Base-by-base conservation (phyloP, 306 rosid genomes). In the Erythrophleum fordii region DNA sequence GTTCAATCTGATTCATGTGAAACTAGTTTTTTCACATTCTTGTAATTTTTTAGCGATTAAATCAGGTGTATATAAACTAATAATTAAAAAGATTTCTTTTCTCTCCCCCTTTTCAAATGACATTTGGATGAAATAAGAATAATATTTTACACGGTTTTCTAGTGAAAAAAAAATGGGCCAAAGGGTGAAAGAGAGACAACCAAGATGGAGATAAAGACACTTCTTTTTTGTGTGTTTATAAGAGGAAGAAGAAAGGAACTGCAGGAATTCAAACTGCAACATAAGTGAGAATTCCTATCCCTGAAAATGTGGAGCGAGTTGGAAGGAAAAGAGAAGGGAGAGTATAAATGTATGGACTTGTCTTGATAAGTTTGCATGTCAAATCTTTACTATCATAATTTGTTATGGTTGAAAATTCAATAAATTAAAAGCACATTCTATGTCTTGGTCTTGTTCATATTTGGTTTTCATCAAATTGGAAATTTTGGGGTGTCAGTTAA, bases 71-170 rank as follows among this genome's bases (percentile, higher is more conserved):
- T 48, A 16, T 41, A 29, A 66, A 35, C 34, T 59, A 39, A 61
- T 1, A 11, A 37, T 45, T 45, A 31, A 29, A 20, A 45, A 11
- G n/a, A 13, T 49, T 44, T 49, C 4, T n/a, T 28, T 48, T 62
- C 34, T 75, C 42, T 26, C 39, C 34, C 16, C 35, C 18, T 73
- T 42, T n/a, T 75, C 76, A 37, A 64, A 35, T 65, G 17, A 45
- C 39, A 55, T 66, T 65, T 73, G 74, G 37, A 48, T 41, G 62
- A 67, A 67, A 52, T 74, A 66, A 53, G 44, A 81, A 8, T 26
- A 23, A 6, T 45, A 16, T 44, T 68, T 78, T 78, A 68, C 44
- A 42, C n/a, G 2, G 44, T 37, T 42, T 41, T 70, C 0, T 26
- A 28, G 56, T 48, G 25, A 26, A 42, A 22, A n/a, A 48, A 39